Evolutionary conservation across 352 stramenopile genomes (phyloP).

Genomic region (Pythium aphanidermatum): DNA sequence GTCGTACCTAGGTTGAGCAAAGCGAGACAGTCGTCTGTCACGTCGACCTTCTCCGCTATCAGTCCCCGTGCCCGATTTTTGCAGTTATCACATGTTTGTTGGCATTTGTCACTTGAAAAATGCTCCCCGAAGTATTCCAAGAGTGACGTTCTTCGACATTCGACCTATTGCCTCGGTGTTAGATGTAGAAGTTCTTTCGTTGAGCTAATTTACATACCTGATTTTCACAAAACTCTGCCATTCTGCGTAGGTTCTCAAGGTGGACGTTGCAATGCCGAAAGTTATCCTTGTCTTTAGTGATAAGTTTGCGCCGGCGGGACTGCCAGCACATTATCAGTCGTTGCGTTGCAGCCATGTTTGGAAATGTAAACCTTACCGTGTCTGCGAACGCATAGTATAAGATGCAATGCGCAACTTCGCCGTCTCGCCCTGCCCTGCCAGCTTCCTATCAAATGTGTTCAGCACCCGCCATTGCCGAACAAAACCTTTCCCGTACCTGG

Average conservation of each 20-base stretch:
- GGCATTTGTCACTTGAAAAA: slow-evolving; percentile 66
- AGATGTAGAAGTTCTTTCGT: not conserved
- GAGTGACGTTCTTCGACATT: slow-evolving; percentile 75
- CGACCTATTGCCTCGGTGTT: slow-evolving; percentile 25
- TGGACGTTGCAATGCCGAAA: slow-evolving; percentile 76
- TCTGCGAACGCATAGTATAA: slow-evolving; percentile 85
- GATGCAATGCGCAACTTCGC: slow-evolving; percentile 78
- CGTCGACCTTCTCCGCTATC: slow-evolving; percentile 64
- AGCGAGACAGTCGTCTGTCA: slow-evolving; percentile 63
- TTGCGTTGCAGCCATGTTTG: not conserved
- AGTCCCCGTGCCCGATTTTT: slow-evolving; percentile 69
- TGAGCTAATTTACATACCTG: slow-evolving; percentile 25
- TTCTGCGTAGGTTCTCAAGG: slow-evolving; percentile 73
- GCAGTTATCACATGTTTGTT: slow-evolving; percentile 83
- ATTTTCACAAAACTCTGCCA: slow-evolving; percentile 87
- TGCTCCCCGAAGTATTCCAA: slow-evolving; percentile 89
- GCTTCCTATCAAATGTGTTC: slow-evolving; percentile 63
- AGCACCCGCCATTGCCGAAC: too few species aligned
- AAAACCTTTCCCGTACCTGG: too few species aligned
- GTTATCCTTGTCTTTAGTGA: slow-evolving; percentile 79
- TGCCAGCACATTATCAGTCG: slow-evolving; percentile 9
- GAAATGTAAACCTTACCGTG: slow-evolving; percentile 33
- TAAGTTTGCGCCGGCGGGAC: slow-evolving; percentile 63
- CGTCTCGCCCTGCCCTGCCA: slow-evolving; percentile 74
- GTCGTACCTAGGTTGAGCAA: slow-evolving; percentile 59